Conservation (phyloP, 202 grass and related monocot species). For the Setaria viridis region DNA sequence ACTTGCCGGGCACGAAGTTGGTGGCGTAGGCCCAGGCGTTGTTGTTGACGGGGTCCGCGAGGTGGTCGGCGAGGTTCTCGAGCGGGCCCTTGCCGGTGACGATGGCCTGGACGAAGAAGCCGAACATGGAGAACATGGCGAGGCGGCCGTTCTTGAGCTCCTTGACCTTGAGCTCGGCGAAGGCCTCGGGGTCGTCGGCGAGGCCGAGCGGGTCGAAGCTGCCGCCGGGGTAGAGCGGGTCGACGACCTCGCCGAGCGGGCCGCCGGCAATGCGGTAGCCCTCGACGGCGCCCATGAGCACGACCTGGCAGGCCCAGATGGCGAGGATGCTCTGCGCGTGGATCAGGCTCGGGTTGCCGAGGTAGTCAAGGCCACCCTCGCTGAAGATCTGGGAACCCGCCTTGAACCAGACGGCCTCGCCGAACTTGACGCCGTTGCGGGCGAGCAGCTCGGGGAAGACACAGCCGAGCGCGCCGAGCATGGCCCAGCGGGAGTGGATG, state of each 20-base stretch:
- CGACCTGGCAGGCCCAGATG: slow-evolving; percentile 74
- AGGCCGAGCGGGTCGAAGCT: slow-evolving; percentile 79
- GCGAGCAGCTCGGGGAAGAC: slow-evolving; percentile 79
- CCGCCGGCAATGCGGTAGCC: slow-evolving; percentile 70
- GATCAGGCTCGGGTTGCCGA: slow-evolving; percentile 80
- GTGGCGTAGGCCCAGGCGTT: slow-evolving; percentile 71
- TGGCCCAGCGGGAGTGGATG: slow-evolving; percentile 62
- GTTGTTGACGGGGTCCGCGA: slow-evolving; percentile 75
- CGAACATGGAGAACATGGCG: slow-evolving; percentile 99
- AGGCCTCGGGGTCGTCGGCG: slow-evolving; percentile 70
- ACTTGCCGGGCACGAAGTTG: slow-evolving; percentile 52
- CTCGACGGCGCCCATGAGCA: slow-evolving; percentile 84
- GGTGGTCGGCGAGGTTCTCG: slow-evolving; percentile 58
- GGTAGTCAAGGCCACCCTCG: slow-evolving; percentile 83
- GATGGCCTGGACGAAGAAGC: slow-evolving; percentile 96
- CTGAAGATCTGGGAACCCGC: slow-evolving; percentile 78
- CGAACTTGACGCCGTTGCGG: slow-evolving; percentile 77
- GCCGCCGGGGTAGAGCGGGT: slow-evolving; percentile 71
- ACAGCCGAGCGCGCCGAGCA: slow-evolving; percentile 68
- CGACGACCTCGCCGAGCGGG: slow-evolving; percentile 63
- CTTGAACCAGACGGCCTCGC: slow-evolving; percentile 82
- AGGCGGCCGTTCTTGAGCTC: slow-evolving; percentile 98
- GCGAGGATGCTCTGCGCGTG: slow-evolving; percentile 83
- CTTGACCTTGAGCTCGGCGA: slow-evolving; percentile 97
- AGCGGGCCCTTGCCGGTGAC: slow-evolving; percentile 87